Conservation (phyloP, 2,329 filamentous ascomycete species). For the Bisporella sp. region DNA sequence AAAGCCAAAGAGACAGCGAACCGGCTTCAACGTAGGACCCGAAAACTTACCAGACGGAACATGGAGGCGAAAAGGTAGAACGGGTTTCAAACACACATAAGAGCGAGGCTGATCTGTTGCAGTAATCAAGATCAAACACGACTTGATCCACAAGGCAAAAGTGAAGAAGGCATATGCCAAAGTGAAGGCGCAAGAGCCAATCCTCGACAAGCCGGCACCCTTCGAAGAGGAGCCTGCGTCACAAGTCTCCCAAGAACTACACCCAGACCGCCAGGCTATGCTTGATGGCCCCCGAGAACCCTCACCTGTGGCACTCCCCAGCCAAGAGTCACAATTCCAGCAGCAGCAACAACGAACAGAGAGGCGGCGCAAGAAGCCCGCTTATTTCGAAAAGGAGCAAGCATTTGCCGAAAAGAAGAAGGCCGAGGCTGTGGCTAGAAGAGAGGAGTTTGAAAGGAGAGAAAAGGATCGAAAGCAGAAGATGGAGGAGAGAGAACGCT, state of each 20-base stretch:
- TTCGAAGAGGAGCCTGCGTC: background rate
- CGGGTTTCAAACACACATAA: background rate
- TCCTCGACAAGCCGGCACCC: slow-evolving; percentile 13
- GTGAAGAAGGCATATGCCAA: slow-evolving; percentile 90
- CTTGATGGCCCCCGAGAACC: slow-evolving; percentile 36
- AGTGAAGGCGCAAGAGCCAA: slow-evolving; percentile 52
- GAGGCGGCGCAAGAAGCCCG: slow-evolving; percentile 16
- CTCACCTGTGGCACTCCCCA: slow-evolving; percentile 5
- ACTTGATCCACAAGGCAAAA: slow-evolving; percentile 87
- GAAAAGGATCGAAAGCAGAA: slow-evolving; percentile 47
- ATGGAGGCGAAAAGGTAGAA: slow-evolving; percentile 69
- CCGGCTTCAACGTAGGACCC: slow-evolving; percentile 81
- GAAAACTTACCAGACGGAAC: slow-evolving; percentile 86
- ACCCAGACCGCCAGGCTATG: slow-evolving; percentile 54
- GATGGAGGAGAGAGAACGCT: slow-evolving; percentile 50
- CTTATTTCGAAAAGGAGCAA: slow-evolving; percentile 31
- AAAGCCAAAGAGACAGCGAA: slow-evolving; percentile 46
- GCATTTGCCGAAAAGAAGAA: slow-evolving; percentile 38
- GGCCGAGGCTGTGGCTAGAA: slow-evolving; percentile 47
- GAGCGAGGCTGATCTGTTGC: slow-evolving; percentile 1
- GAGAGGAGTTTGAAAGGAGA: slow-evolving; percentile 42
- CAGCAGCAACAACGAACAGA: slow-evolving; percentile 1
- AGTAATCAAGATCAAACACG: slow-evolving; percentile 86
- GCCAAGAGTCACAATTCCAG: slow-evolving; percentile 1
- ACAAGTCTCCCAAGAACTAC: slow-evolving; percentile 38